A percentile compares a stretch with the other conserved stretches of the same genome.
phyloP scores from a whole-genome alignment of 106 monocot species.

The Dioscorea zingiberensis region DNA sequence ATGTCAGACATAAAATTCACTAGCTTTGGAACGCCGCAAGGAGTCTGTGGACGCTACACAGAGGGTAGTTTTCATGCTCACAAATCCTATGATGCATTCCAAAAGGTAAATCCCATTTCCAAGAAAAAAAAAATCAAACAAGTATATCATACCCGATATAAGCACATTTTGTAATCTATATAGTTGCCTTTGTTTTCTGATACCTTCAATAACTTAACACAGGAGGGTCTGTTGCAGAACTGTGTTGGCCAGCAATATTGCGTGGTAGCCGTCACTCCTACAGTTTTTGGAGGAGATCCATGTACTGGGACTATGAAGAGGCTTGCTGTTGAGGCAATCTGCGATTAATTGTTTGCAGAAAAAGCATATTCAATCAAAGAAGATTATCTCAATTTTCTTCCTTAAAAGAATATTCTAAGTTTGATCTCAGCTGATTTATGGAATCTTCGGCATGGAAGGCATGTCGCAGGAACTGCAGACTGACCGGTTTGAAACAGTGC shows the following conservation, averaged over 20 bases:
- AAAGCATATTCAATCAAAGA: not conserved
- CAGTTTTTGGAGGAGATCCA: conserved; percentile 62
- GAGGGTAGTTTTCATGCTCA: conserved; percentile 29
- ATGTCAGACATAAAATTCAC: conserved; percentile 26
- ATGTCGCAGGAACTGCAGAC: conserved; percentile 13
- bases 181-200: no score
- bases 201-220: conserved; percentile 8
- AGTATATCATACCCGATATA: no score
- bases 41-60: conserved; percentile 25
- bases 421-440: not conserved
- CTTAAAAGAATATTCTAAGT: not conserved
- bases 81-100: conserved; percentile 27
- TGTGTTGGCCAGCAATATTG: conserved; percentile 53
- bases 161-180: no score
- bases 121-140: no score
- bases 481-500: not conserved
- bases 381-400: not conserved
- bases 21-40: conserved; percentile 28
- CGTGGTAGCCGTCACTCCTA: conserved; percentile 32
- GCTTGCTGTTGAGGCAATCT: conserved; percentile 49
- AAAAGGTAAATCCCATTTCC: conserved; percentile 19
- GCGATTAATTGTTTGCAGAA: conserved; percentile 13
- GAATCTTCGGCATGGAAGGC: not conserved
- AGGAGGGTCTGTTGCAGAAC: conserved; percentile 36
- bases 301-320: conserved; percentile 63